Evolutionary conservation across 2,329 filamentous ascomycete species (phyloP), one percentile per base, ranked within the genome.

Genomic region (Aureobasidium sp.): DNA sequence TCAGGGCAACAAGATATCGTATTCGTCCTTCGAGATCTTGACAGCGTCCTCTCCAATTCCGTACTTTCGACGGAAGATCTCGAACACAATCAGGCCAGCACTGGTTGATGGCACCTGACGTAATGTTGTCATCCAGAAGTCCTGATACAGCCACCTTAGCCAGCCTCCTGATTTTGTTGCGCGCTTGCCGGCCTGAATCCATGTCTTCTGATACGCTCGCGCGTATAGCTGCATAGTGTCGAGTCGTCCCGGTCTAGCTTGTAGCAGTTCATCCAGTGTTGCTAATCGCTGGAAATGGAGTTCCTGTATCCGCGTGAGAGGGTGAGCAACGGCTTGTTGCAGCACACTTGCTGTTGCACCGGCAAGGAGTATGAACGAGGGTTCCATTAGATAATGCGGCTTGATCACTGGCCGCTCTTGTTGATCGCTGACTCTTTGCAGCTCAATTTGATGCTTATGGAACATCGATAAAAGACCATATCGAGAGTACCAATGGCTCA

Each of bases 41-140:
- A 85, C 85, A 68, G 82, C 81, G 55, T 87, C 86, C 20, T 79
- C 79, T 1, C 82, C 80, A 63, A 83, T 78, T 1, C 86, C 86
- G 67, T 90, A 91, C 74, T 89, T 90, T 39, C 88, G 79, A 62
- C 89, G 78, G 41, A 91, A 84, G 48, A 92, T 71, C 74, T 92
- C 89, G 71, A 92, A 92, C 22, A 90, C 89, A 67, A 92, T 89
- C 63, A 92, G 71, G 0, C 88, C 89, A 0, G 88, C 88, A 64
- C 86, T 88, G 1, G 89, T 91, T 70, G 87, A 89, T 0, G 89
- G 89, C 1, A 90, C 87, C 73, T 91, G 88, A 5, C 87, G 79
- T 58, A 91, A 81, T 0, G 88, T 88, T 60, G 82, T 86, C 82
- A 83, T 84, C 80, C 87, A 85, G 71, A 91, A 91, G 14, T 85